Conservation (phyloP, 2,329 filamentous ascomycete species). For the Coleophoma eucalyptorum region DNA sequence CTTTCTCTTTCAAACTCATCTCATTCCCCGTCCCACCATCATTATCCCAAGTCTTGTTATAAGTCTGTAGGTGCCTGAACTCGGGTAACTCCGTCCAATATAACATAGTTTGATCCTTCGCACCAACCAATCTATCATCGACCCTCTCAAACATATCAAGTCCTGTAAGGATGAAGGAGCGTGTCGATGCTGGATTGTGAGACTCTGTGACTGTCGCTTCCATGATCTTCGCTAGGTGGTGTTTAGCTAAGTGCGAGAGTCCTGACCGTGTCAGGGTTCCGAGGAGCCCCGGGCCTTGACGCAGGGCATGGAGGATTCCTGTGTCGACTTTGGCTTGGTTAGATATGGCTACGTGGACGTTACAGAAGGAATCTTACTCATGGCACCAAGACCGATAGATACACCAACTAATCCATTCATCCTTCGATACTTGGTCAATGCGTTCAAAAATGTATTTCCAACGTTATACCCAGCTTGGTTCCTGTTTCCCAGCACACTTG, state of each 20-base stretch:
- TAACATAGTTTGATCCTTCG: background rate
- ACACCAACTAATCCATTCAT: background rate
- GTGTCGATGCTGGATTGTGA: background rate
- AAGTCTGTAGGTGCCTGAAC: background rate
- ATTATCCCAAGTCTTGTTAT: background rate
- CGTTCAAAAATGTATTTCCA: background rate
- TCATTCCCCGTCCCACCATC: background rate
- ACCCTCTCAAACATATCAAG: background rate
- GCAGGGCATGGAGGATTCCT: background rate
- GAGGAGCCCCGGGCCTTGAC: background rate
- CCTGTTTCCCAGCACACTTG: background rate
- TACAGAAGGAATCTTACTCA: background rate
- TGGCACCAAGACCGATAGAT: background rate
- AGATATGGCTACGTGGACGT: background rate
- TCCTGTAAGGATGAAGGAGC: background rate
- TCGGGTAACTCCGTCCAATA: constrained; percentile 1
- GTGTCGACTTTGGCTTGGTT: background rate
- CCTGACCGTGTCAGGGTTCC: background rate
- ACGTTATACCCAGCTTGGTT: constrained; percentile 1
- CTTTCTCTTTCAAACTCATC: background rate
- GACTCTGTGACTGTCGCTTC: background rate
- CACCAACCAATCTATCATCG: background rate
- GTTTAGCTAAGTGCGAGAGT: background rate
- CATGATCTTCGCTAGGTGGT: background rate
- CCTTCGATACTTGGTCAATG: background rate